Evolutionary conservation across 1,139 yeast genomes (phyloP).

Genomic region (Suhomyces chickasaworum): DNA sequence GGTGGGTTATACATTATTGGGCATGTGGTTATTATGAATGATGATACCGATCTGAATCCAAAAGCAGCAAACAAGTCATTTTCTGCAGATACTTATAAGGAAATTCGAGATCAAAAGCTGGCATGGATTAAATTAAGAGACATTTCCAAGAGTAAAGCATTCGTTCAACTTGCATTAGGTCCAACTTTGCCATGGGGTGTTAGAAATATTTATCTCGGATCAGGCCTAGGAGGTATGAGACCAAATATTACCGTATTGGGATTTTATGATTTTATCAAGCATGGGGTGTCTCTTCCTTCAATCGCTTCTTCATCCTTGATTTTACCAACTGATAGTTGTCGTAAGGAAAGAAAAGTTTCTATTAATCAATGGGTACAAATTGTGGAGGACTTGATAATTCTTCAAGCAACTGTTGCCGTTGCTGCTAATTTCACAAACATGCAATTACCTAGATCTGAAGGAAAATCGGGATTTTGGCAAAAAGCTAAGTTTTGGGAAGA

Average conservation of each 20-base stretch:
- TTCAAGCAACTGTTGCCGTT: constrained; percentile 91
- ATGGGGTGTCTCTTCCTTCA: constrained; percentile 37
- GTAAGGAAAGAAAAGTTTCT: constrained; percentile 68
- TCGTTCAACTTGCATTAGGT: constrained; percentile 88
- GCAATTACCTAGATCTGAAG: constrained; percentile 51
- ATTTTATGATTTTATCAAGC: constrained; percentile 65
- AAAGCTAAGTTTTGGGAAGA: constrained; percentile 5
- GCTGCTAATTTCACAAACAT: constrained; percentile 80
- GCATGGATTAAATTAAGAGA: constrained; percentile 89
- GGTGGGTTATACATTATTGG: constrained; percentile 93
- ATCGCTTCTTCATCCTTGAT: constrained; percentile 14
- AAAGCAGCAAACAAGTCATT: constrained; percentile 22
- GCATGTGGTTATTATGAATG: constrained; percentile 76
- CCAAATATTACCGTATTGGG: constrained; percentile 94
- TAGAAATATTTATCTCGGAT: constrained; percentile 83
- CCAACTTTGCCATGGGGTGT: constrained; percentile 96
- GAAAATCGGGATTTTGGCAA: constrained; percentile 23
- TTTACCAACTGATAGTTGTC: constrained; percentile 81
- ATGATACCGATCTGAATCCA: constrained; percentile 24
- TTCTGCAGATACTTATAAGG: constrained; percentile 49
- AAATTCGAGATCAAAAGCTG: constrained; percentile 66
- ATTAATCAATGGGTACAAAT: constrained; percentile 89
- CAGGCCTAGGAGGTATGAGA: constrained; percentile 96
- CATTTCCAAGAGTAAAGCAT: constrained; percentile 77
- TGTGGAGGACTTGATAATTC: constrained; percentile 86